Evolutionary conservation across 768 basidiomycete genomes (phyloP).

Genomic region (Auricularia cornea): DNA sequence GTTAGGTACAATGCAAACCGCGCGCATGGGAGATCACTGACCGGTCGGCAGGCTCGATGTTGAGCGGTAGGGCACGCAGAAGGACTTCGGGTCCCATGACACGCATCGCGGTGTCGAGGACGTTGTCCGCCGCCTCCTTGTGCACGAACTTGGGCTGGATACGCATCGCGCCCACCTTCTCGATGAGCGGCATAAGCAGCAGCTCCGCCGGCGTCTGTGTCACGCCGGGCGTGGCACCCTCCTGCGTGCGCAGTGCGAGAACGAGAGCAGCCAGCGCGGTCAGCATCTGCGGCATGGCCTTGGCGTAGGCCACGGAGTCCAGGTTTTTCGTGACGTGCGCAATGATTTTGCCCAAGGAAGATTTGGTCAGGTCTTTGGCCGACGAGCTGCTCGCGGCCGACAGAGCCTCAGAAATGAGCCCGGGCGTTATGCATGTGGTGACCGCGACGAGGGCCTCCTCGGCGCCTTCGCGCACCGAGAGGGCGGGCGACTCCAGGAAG

Average conservation of each 20-base stretch:
- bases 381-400: constrained; percentile 36
- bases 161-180: constrained; percentile 65
- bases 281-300: constrained; percentile 74
- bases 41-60: constrained; percentile 75
- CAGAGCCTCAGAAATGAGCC: constrained; percentile 38
- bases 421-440: constrained; percentile 60
- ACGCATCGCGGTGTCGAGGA: constrained; percentile 73
- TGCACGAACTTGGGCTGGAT: constrained; percentile 78
- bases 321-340: constrained; percentile 57
- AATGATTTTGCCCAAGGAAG: constrained; percentile 56
- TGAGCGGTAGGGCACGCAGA: constrained; percentile 68
- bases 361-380: constrained; percentile 39
- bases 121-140: constrained; percentile 78
- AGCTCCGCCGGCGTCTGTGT: constrained; percentile 54
- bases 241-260: constrained; percentile 46
- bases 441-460: constrained; percentile 51
- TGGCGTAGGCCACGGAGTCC: constrained; percentile 63
- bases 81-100: constrained; percentile 79
- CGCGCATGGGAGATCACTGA: constrained; percentile 30
- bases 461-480: constrained; percentile 51
- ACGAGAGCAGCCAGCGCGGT: constrained; percentile 63
- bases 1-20: constrained; percentile 2
- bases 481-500: constrained; percentile 66
- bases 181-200: constrained; percentile 60
- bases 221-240: constrained; percentile 27